These are phyloP conservation scores for Elymus sibiricus DNA, from an alignment of 176 grass and related monocot genomes.

Conservation along the genomic window DNA sequence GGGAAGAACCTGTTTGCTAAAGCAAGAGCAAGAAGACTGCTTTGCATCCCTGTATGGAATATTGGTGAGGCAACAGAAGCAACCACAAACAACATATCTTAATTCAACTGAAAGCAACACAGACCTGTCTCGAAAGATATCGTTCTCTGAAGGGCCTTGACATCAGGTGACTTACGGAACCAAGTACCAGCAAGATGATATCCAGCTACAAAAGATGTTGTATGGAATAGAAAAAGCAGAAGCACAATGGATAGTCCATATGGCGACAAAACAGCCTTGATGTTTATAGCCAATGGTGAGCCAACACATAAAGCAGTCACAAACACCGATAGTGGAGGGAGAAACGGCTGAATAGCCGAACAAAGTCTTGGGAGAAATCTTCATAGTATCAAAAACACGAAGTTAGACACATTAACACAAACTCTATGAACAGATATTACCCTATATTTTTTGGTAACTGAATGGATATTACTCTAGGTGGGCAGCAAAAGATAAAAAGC, in stretches of 20 bases:
- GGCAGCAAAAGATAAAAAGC: not conserved
- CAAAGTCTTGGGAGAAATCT: conserved; percentile 87
- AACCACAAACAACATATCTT: not conserved
- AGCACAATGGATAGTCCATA: conserved; percentile 76
- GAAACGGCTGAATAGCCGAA: conserved; percentile 86
- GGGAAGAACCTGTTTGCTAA: conserved; percentile 97
- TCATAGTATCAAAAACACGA: not conserved
- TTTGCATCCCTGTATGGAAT: conserved; percentile 82
- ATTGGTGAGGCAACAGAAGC: conserved; percentile 33
- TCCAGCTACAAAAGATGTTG: conserved; percentile 74
- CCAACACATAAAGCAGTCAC: conserved; percentile 96
- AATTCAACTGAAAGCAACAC: not conserved
- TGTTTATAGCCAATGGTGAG: conserved; percentile 94
- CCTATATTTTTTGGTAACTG: not conserved
- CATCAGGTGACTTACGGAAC: conserved; percentile 67
- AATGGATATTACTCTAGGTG: conserved; percentile 7
- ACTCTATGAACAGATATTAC: conserved; percentile 1
- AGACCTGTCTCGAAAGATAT: conserved; percentile 93
- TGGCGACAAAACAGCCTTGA: conserved; percentile 74
- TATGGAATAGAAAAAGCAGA: conserved; percentile 82
- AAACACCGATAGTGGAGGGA: conserved; percentile 85
- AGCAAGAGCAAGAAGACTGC: conserved; percentile 98
- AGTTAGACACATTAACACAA: conserved; percentile 9
- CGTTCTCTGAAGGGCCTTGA: conserved; percentile 88
- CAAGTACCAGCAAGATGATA: conserved; percentile 66